A percentile compares a stretch with the other conserved stretches of the same genome.
These are phyloP conservation scores for Leccinum truebloodii DNA, from an alignment of 768 basidiomycete genomes.

Conservation along the genomic window DNA sequence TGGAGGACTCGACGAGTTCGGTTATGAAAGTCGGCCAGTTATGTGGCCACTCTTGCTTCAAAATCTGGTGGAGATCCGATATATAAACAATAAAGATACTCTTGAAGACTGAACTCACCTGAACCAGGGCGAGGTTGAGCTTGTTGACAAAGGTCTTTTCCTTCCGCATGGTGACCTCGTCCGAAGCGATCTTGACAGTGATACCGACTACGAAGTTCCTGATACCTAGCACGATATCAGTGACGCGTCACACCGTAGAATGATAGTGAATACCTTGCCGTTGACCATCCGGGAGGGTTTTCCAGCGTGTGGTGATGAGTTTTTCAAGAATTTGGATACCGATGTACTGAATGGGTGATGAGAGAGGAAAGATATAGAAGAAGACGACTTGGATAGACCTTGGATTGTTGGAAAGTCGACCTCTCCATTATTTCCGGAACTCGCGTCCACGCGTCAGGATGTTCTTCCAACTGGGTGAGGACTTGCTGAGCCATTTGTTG, in stretches of 20 bases:
- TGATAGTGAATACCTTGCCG: slow-evolving; percentile 63
- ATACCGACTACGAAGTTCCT: slow-evolving; percentile 95
- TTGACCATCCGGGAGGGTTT: slow-evolving; percentile 91
- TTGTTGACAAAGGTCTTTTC: slow-evolving; percentile 97
- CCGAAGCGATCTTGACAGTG: slow-evolving; percentile 90
- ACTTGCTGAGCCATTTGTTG: slow-evolving; percentile 95
- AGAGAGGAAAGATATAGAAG: not conserved
- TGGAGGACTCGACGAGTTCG: slow-evolving; percentile 96
- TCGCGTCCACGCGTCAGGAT: slow-evolving; percentile 95
- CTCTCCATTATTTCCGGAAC: slow-evolving; percentile 92
- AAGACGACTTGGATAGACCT: slow-evolving; percentile 45
- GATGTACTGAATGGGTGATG: slow-evolving; percentile 68
- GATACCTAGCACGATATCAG: slow-evolving; percentile 59
- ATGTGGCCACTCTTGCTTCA: slow-evolving; percentile 99
- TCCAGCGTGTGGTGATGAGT: slow-evolving; percentile 93
- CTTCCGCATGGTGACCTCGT: slow-evolving; percentile 83
- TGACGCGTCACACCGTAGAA: slow-evolving; percentile 4
- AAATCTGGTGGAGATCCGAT: slow-evolving; percentile 56
- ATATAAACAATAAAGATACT: slow-evolving; percentile 2
- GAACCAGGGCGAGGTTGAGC: slow-evolving; percentile 93
- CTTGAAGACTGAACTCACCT: slow-evolving; percentile 48
- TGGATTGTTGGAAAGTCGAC: slow-evolving; percentile 83
- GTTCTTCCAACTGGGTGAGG: slow-evolving; percentile 94
- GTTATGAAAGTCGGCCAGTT: slow-evolving; percentile 98
- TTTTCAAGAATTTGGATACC: slow-evolving; percentile 97